These are phyloP conservation scores for Lomentospora prolificans DNA, from an alignment of 2,329 filamentous ascomycete species.

Conservation along the genomic window DNA sequence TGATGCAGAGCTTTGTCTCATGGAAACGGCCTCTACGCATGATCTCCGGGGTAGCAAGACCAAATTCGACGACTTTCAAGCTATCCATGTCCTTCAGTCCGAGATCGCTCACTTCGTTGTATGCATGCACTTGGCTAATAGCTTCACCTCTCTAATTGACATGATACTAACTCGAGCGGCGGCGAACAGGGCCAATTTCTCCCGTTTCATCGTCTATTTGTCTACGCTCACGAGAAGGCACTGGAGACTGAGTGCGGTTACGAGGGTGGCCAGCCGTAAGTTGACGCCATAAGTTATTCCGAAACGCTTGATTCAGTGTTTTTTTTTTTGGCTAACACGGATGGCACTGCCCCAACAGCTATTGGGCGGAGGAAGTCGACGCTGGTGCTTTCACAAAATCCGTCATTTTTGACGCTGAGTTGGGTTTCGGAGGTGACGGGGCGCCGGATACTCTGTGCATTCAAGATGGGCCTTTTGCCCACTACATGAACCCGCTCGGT, in stretches of 20 bases:
- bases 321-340: background rate
- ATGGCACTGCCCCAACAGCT: background rate
- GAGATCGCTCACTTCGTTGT: conserved; percentile 3
- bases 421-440: conserved; percentile 1
- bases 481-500: conserved; percentile 7
- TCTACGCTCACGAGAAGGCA: conserved; percentile 19
- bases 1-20: conserved; percentile 4
- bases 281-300: background rate
- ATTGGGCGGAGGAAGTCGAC: conserved; percentile 4
- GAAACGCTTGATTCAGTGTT: too few relatives aligned
- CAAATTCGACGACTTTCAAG: conserved; percentile 3
- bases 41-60: conserved; percentile 1
- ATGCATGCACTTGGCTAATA: too few relatives aligned
- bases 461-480: conserved; percentile 7
- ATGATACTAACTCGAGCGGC: background rate
- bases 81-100: background rate
- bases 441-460: conserved; percentile 5
- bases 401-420: background rate
- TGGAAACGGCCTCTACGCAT: background rate
- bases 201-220: conserved; percentile 20
- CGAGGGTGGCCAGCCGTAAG: conserved; percentile 17
- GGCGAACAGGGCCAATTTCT: conserved; percentile 17
- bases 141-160: too few relatives aligned
- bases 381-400: background rate
- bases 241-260: conserved; percentile 20